Conservation (phyloP, 208 protist genomes). For the Wallacemonas collosoma region DNA sequence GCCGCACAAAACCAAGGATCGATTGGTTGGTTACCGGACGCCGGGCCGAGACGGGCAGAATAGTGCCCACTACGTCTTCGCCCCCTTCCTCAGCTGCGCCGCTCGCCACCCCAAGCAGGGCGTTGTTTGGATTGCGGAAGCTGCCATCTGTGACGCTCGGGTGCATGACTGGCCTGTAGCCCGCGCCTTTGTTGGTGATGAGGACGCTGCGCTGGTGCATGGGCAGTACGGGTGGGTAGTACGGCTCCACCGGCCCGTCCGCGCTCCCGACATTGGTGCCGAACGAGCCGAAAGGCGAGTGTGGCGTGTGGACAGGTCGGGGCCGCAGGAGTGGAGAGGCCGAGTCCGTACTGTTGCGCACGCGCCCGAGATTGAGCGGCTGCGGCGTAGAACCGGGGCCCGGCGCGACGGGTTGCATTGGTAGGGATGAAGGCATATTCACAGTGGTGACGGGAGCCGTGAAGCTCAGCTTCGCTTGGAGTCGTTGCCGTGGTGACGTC, state of each 20-base stretch:
- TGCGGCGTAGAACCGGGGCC: not conserved
- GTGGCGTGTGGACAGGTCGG: not conserved
- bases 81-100: not conserved
- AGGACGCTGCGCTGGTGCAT: constrained; percentile 30
- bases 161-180: constrained; percentile 29
- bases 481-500: not conserved
- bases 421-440: constrained; percentile 3
- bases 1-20: constrained; percentile 6
- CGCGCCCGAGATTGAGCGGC: constrained; percentile 2
- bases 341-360: not conserved
- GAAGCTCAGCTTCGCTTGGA: constrained; percentile 4
- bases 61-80: not conserved
- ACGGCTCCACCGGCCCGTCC: not conserved
- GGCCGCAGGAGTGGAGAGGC: not conserved
- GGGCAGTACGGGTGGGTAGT: constrained; percentile 13
- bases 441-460: not conserved
- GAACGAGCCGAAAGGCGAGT: constrained; percentile 14
- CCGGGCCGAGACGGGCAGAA: constrained; percentile 3
- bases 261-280: not conserved
- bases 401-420: not conserved
- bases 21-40: constrained; percentile 11
- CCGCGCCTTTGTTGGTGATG: constrained; percentile 23
- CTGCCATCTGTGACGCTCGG: not conserved
- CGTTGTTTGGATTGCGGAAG: not conserved
- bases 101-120: not conserved